Evolutionary conservation across 208 protist genomes (phyloP), one percentile per base, ranked within the genome.

Genomic region (Wallacemonas rigidus): DNA sequence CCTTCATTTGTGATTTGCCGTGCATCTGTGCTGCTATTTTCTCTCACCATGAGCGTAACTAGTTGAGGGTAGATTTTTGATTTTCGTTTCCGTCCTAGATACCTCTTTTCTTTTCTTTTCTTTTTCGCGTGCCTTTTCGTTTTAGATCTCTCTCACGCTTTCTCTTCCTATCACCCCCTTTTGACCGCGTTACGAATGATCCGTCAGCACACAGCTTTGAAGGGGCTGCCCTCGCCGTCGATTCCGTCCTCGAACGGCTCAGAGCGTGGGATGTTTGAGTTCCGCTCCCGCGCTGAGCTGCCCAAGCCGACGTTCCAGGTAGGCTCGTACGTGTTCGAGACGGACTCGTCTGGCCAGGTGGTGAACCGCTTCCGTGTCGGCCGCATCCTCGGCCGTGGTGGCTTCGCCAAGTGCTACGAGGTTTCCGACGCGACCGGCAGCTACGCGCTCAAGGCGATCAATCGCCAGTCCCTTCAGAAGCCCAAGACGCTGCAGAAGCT

Each of bases 321-420:
- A 6, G 80, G 80, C 63, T 81, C 61, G 68, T 76, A 61, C 71
- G 75, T 91, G 40, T 86, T 88, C 74, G 86, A 89, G 72, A n/a
- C 77, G n/a, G 80, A 89, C 58, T 53, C 39, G 57, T 74, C n/a
- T 50, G 88, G 86, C 48, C 70, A 64, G 48, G 74, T 87, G 63
- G 71, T 83, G 48, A 80, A 83, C 41, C 67, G 77, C 45, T 92
- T 90, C 74, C 76, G 78, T 40, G 79, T 76, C 39, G 89, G 86
- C n/a, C 74, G 76, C 38, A 64, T 94, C 11, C 87, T 96, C 43
- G 89, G 89, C 56, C 81, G 98, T 80, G 98, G 98, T 67, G 98
- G 98, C 4, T 99, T 99, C 81, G 98, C 98, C 8, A 98, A 98
- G 83, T 98, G 97, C 76, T 99, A 98, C 81, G 85, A 97, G 74